Percentiles rank a stretch among this genome's conserved stretches.
Evolutionary conservation across 1,139 yeast species (phyloP).

Genomic region (Kluyveromyces sp.): DNA sequence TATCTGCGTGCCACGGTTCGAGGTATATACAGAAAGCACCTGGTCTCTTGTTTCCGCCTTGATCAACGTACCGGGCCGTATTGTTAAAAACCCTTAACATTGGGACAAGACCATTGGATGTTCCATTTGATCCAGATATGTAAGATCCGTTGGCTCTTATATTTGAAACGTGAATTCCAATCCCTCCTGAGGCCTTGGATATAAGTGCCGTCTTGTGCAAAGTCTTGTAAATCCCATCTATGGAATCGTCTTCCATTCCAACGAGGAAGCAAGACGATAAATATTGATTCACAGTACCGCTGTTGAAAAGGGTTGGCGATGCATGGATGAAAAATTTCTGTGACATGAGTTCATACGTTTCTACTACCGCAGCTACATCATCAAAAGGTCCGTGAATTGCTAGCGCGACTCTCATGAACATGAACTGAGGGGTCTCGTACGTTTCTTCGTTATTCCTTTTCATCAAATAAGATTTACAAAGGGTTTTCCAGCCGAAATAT

Average conservation of each 20-base stretch:
- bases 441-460: constrained; percentile 53
- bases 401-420: constrained; percentile 81
- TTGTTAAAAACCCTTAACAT: constrained; percentile 86
- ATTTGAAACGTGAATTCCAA: constrained; percentile 77
- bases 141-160: constrained; percentile 78
- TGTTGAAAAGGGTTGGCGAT: constrained; percentile 82
- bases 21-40: constrained; percentile 85
- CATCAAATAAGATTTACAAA: constrained; percentile 74
- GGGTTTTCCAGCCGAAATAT: constrained; percentile 80
- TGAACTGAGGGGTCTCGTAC: constrained; percentile 85
- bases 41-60: constrained; percentile 90
- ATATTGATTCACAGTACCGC: constrained; percentile 80
- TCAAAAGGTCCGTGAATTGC: constrained; percentile 65
- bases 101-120: constrained; percentile 84
- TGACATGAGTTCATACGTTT: constrained; percentile 80
- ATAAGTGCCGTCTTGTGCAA: constrained; percentile 79
- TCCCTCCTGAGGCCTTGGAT: constrained; percentile 87
- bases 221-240: constrained; percentile 84
- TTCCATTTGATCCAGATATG: constrained; percentile 85
- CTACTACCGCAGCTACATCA: constrained; percentile 62
- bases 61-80: constrained; percentile 88
- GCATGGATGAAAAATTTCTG: constrained; percentile 79
- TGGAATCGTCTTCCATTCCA: constrained; percentile 83
- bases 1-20: constrained; percentile 90
- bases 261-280: constrained; percentile 84